Evolutionary conservation across 2,329 filamentous ascomycete genomes (phyloP).

Genomic region (Ceratocystis cubensis): DNA sequence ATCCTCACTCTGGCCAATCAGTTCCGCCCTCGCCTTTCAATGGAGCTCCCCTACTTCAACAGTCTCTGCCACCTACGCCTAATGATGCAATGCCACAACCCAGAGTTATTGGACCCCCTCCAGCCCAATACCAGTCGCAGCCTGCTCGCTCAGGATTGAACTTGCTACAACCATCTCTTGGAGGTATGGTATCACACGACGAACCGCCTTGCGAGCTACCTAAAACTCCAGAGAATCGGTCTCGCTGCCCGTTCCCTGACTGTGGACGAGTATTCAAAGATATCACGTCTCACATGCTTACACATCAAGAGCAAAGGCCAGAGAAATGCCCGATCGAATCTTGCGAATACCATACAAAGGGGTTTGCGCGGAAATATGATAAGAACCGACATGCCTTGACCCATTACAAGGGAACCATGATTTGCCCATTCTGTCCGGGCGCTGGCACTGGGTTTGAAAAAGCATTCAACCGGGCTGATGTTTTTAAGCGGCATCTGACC

Average conservation of each 20-base stretch:
- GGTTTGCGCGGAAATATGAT: constrained; percentile 93
- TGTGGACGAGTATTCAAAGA: constrained; percentile 51
- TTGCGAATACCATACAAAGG: constrained; percentile 88
- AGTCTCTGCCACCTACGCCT: constrained; percentile 1
- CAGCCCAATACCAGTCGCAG: constrained; percentile 14
- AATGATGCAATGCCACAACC: constrained; percentile 3
- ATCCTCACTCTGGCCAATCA: constrained; percentile 5
- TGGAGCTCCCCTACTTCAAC: not conserved
- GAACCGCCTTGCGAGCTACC: constrained; percentile 22
- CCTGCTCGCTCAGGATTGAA: constrained; percentile 12
- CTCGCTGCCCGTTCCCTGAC: constrained; percentile 43
- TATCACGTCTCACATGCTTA: constrained; percentile 82
- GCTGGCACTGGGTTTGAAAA: constrained; percentile 81
- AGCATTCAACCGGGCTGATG: constrained; percentile 89
- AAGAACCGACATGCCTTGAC: constrained; percentile 94
- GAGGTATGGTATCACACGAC: not conserved
- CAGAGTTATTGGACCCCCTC: not conserved
- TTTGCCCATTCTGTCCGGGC: constrained; percentile 89
- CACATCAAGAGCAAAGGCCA: constrained; percentile 82
- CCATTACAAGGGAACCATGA: constrained; percentile 96
- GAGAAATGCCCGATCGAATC: constrained; percentile 92
- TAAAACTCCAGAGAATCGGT: constrained; percentile 32
- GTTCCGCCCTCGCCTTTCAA: constrained; percentile 11
- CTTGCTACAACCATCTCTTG: constrained; percentile 14
- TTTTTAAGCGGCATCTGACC: constrained; percentile 92